Evolutionary conservation across 441 rosid genomes (phyloP).

Genomic region (Capsella rubella): DNA sequence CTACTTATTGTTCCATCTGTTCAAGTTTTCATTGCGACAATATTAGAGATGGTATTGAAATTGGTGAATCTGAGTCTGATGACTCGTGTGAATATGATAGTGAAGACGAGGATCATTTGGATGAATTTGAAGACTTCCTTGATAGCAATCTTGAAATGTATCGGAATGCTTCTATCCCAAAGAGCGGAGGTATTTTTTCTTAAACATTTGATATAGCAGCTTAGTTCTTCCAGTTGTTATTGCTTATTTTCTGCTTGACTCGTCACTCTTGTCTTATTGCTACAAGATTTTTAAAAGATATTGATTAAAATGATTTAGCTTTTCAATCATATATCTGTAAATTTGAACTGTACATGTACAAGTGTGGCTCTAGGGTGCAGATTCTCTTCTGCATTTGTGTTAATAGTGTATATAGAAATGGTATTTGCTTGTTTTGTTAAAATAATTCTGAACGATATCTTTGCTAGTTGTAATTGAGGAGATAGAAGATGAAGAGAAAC

Average conservation of each 20-base stretch:
- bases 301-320: conserved; percentile 3
- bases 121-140: conserved; percentile 48
- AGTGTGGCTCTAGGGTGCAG: conserved; percentile 1
- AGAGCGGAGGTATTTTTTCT: conserved; percentile 70
- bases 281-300: conserved; percentile 3
- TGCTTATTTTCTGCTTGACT: not conserved
- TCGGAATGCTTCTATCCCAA: conserved; percentile 52
- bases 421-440: not conserved
- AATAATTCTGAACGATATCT: not conserved
- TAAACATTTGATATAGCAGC: not conserved
- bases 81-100: conserved; percentile 68
- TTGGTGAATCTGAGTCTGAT: conserved; percentile 59
- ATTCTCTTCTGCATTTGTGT: conserved; percentile 4
- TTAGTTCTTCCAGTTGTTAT: not conserved
- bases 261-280: not conserved
- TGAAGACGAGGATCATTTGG: conserved; percentile 58
- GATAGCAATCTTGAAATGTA: conserved; percentile 48
- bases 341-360: not conserved
- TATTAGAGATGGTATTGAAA: conserved; percentile 75
- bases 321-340: not conserved
- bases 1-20: not conserved
- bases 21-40: conserved; percentile 49
- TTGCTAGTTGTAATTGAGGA: conserved; percentile 91
- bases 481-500: conserved; percentile 78
- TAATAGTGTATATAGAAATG: not conserved